Evolutionary conservation across 495 filamentous ascomycete genomes (phyloP), one percentile per base, ranked within the genome.

Genomic region (Acidomyces sp.): DNA sequence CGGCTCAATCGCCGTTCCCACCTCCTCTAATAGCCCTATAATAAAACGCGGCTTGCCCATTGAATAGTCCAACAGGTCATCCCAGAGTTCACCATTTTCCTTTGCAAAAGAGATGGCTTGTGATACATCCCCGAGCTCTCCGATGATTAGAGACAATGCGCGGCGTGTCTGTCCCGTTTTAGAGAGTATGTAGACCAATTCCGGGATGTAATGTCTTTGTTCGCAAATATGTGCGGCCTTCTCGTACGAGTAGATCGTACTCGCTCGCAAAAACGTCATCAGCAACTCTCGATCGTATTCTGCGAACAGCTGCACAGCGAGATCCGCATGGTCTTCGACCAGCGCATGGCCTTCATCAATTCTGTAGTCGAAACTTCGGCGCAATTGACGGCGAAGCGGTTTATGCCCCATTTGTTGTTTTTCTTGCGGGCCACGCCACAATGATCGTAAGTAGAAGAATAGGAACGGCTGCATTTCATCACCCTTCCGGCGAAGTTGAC

Each of bases 11-110:
- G 83, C 72, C 3, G 86, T 94, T 10, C 92, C 90, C 4, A 92
- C 87, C 59, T 95, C 85, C 47, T 94, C 84, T 2, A 97, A 72
- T 6, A 97, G 65, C 2, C 82, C 92, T 13, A 84, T 77, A 41
- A 97, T 94, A 63, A 97, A 97, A 11, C 71, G 71, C 0, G 90
- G 90, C 49, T 93, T 93, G 59, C 93, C 84, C 92, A 97, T 96
- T 17, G 75, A 80, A 63, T 95, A 95, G 43, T 86, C 74, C 16
- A 97, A 75, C 7, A 97, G 70, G 52, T 97, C 90, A 46, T 93
- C 79, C 90, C 90, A 97, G 0, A 97, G 70, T 49, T 88, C 82
- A 0, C 86, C 72, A 56, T 94, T 86, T 33, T 84, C 77, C 59
- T 94, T 93, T 34, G 86, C 85, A 47, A 96, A 97, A 6, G 79